Evolutionary conservation across 352 stramenopile genomes (phyloP).

Genomic region (Aphanomyces cochlioides): DNA sequence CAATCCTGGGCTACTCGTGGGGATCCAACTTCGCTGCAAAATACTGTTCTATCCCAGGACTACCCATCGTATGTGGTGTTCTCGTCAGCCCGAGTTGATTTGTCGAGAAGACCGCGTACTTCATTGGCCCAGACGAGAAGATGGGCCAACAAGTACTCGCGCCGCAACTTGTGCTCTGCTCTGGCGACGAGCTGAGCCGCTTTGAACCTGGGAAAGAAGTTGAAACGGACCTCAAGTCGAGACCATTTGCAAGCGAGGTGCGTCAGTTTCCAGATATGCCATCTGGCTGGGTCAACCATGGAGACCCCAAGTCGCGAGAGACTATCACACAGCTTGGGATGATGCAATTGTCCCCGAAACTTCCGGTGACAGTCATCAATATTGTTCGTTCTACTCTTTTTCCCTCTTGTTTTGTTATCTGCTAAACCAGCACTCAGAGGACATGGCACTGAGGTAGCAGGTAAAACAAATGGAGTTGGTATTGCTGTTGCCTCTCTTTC

Average conservation of each 20-base stretch:
- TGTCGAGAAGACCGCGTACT: slow-evolving; percentile 71
- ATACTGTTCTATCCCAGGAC: slow-evolving; percentile 3
- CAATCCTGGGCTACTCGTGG: slow-evolving; percentile 82
- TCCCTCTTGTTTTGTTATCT: no score
- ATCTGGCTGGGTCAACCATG: not conserved
- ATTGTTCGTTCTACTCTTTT: no score
- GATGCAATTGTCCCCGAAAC: not conserved
- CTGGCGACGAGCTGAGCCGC: slow-evolving; percentile 63
- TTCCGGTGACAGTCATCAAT: no score
- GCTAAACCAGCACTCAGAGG: no score
- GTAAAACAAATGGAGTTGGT: no score
- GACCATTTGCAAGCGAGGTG: not conserved
- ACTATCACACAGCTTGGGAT: not conserved
- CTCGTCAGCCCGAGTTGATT: slow-evolving; percentile 78
- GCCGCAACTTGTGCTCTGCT: slow-evolving; percentile 63
- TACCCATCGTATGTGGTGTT: slow-evolving; percentile 30
- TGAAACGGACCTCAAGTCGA: slow-evolving; percentile 55
- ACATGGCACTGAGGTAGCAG: no score
- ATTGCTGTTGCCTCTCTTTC: no score
- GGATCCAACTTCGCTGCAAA: slow-evolving; percentile 67
- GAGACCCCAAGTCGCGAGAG: not conserved
- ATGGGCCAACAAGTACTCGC: slow-evolving; percentile 66
- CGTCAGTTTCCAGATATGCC: not conserved
- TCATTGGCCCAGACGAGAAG: slow-evolving; percentile 62
- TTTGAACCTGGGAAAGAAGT: slow-evolving; percentile 63